phyloP scores from a whole-genome alignment of 345 rosid species.

The Reutealis trisperma region DNA sequence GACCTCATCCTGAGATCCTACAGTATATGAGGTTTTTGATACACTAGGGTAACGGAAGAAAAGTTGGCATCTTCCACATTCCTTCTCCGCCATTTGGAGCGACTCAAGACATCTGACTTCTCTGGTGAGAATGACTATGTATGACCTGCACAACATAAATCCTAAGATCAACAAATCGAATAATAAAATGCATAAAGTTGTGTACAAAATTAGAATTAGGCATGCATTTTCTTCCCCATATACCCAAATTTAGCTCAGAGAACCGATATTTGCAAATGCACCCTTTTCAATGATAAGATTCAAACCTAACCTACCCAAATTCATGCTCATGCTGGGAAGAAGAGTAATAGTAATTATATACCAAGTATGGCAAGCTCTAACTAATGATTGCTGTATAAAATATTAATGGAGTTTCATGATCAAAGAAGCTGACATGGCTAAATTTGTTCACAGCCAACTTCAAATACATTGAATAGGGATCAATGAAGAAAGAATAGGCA shows the following conservation, averaged over 20 bases:
- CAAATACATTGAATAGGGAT: background rate
- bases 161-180: background rate
- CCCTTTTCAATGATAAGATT: background rate
- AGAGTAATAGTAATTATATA: background rate
- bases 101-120: slow-evolving; percentile 56
- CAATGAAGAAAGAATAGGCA: background rate
- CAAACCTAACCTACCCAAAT: background rate
- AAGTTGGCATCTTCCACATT: slow-evolving; percentile 42
- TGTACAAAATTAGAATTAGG: background rate
- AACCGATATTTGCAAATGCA: background rate
- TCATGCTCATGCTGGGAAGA: background rate
- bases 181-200: background rate
- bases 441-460: background rate
- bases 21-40: slow-evolving; percentile 29
- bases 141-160: slow-evolving; percentile 58
- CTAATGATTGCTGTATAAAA: background rate
- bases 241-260: too few relatives aligned
- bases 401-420: background rate
- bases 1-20: slow-evolving; percentile 41
- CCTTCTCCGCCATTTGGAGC: slow-evolving; percentile 51
- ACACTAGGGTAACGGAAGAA: slow-evolving; percentile 47
- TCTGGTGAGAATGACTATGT: slow-evolving; percentile 66
- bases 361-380: background rate
- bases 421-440: background rate
- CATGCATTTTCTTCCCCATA: background rate